Evolutionary conservation across 768 basidiomycete species (phyloP), one percentile per base, ranked within the genome.

Genomic region (Boletus reticulatus): DNA sequence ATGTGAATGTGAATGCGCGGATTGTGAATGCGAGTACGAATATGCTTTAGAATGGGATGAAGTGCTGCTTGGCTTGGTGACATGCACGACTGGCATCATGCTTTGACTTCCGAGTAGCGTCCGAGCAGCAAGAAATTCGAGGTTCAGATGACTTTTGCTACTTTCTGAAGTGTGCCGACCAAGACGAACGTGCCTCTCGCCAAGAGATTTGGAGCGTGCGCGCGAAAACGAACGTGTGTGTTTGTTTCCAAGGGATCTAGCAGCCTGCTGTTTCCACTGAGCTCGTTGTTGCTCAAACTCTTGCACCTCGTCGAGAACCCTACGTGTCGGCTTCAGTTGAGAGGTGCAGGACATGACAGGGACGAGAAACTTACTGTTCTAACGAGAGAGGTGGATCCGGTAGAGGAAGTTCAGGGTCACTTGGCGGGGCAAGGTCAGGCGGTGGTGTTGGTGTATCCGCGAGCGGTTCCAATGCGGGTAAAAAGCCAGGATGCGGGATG

Each of bases 81-180:
- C 51, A 27, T 67, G 66, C 43, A 71, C 59, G 63, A 19, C 71
- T 0, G 86, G 84, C 31, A 82, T 75, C 19, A 79, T 62, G 42
- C 77, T 71, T 72, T 91, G 89, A 59, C 78, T 81, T 5, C 89
- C 89, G 1, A 89, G 74, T 37, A 85, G 75, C 0, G 88, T 84
- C 19, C 83, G 80, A 4, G 85, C 83, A 11, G 88, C 80, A 45
- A 92, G 77, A 60, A 81, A 83, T 53, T 85, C 84, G 46, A 90
- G 61, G 16, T 60, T 65, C 12, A 59, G 39, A 9, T 59, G 29
- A 29, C 58, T 17, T 38, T 56, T 68, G 62, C 39, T 65, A 55
- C 67, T 55, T 59, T 69, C 63, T 43, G 67, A 43, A 13, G 60
- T 43, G 43, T 57, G 46, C 27, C 61, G 62, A 56, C 51, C 53